Evolutionary conservation across 1,284 basidiomycete genomes (phyloP), one percentile per base, ranked within the genome.

Genomic region (Caloboletus inedulis): DNA sequence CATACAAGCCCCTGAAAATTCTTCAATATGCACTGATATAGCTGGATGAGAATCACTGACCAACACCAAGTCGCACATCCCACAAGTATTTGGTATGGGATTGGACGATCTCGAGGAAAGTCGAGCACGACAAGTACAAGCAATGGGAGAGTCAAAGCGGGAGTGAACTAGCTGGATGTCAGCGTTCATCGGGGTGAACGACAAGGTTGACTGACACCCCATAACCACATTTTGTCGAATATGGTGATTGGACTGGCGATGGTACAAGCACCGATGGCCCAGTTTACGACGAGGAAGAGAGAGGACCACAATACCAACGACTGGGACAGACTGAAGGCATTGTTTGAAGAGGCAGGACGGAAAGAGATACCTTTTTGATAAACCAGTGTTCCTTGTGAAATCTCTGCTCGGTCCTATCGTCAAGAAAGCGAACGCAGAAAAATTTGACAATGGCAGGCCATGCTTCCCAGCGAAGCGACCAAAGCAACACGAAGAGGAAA

Each of bases 281-380:
- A 91, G 61, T 86, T 90, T 36, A 82, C 59, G 52, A 89, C 72
- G 47, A 87, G 74, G 74, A 87, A 91, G 6, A 81, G 55, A 10
- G 82, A 74, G 4, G 84, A 83, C 76, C 82, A 86, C 16, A 87
- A 57, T 10, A 84, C 84, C 37, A 87, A 71, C 0, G 77, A 74
- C 76, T 79, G 48, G 35, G 40, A 33, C 43, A 14, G 29, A 41
- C 13, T 55, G 42, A 52, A 47, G 33, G 19, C 13, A 43, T 0
- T 13, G 7, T 39, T 23, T 35, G 43, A 34, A 41, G 18, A 14
- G 41, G 7, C 18, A 25, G 29, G 21, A 53, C 21, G 14, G 37
- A 39, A 23, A 33, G 16, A 18, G 0, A 35, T 59, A 75, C 76
- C 72, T 79, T 81, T 46, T 71, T 69, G n/a, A 75, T 62, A 51